phyloP scores from a whole-genome alignment of 192 early-diverging fungal genomes.

The Phlyctochytrium planicorne region DNA sequence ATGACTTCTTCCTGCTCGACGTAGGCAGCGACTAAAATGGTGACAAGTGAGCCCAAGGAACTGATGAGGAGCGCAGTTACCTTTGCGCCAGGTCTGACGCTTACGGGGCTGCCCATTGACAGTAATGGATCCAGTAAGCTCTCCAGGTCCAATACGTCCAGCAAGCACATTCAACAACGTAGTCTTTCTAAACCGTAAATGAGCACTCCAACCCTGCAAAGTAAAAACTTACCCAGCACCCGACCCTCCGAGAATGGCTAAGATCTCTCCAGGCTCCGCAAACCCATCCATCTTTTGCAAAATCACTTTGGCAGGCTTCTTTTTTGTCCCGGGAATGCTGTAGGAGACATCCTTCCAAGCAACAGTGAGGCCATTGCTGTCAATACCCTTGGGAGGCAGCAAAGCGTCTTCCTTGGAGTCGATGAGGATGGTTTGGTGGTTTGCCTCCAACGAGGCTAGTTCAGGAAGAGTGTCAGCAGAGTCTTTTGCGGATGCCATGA shows the following conservation, averaged over 20 bases:
- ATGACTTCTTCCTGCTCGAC: slow-evolving; percentile 50
- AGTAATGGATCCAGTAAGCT: neutral
- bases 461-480: no score
- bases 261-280: neutral
- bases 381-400: no score
- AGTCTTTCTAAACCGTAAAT: neutral
- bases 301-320: neutral
- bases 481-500: no score
- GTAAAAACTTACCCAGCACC: neutral
- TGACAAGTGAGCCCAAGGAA: no score
- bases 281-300: neutral
- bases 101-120: slow-evolving; percentile 46
- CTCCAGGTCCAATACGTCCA: slow-evolving; percentile 3
- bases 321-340: neutral
- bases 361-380: neutral
- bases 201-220: neutral
- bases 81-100: slow-evolving; percentile 44
- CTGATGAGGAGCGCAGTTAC: no score
- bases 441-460: no score
- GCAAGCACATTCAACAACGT: slow-evolving; percentile 2
- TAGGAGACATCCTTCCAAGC: neutral
- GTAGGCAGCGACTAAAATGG: no score
- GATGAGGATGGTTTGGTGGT: no score
- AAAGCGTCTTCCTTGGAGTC: no score
- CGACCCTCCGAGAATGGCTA: neutral